Conservation (phyloP, 805 yeast genomes). For the Saccharomycopsis vini region DNA sequence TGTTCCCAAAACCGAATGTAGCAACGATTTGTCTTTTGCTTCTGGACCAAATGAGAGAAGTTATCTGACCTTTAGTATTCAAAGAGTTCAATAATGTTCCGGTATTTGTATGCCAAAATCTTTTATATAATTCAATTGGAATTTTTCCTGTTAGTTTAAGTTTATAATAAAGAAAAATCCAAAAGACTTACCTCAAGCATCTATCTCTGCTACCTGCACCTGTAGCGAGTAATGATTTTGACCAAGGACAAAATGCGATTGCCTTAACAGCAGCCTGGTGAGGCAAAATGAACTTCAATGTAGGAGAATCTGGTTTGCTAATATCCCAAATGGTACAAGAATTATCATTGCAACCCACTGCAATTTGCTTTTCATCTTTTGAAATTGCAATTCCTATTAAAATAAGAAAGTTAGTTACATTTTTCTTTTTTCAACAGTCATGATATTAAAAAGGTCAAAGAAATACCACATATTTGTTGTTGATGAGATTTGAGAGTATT, state of each 20-base stretch:
- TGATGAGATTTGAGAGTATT: conserved; percentile 37
- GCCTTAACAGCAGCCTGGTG: conserved; percentile 90
- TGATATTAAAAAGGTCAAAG: background rate
- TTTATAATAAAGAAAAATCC: background rate
- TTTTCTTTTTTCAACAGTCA: conserved; percentile 1
- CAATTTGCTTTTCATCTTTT: conserved; percentile 44
- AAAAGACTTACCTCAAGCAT: conserved; percentile 31
- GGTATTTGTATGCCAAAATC: conserved; percentile 79
- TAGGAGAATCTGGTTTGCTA: conserved; percentile 31
- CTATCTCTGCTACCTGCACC: conserved; percentile 88
- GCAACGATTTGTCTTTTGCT: conserved; percentile 57
- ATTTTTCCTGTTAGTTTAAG: background rate
- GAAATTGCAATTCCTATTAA: conserved; percentile 53
- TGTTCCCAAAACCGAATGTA: conserved; percentile 72
- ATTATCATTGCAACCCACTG: conserved; percentile 83
- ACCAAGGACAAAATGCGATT: conserved; percentile 86
- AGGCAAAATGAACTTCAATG: conserved; percentile 38
- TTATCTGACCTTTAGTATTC: conserved; percentile 63
- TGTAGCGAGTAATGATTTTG: conserved; percentile 67
- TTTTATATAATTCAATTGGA: no score
- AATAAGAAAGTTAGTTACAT: background rate
- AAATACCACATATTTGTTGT: conserved; percentile 53
- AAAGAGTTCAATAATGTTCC: conserved; percentile 59
- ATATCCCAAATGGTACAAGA: conserved; percentile 73
- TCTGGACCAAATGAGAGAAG: conserved; percentile 70